phyloP scores from a whole-genome alignment of 345 rosid genomes.

The Carallia brachiata region DNA sequence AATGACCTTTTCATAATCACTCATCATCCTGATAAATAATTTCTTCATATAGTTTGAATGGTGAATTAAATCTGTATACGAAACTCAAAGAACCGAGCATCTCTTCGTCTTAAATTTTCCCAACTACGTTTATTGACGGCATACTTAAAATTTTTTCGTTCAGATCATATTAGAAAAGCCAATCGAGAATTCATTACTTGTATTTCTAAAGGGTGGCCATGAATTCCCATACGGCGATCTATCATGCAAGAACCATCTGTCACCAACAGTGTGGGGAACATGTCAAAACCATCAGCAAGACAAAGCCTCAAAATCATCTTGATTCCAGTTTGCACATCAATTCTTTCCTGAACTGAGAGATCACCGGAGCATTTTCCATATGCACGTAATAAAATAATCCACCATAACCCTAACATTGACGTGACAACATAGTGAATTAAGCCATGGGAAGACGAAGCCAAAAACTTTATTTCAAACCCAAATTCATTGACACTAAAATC shows the following conservation, averaged over 20 bases:
- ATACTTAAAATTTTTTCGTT: background rate
- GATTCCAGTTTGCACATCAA: conserved; percentile 95
- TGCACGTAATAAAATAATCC: conserved; percentile 89
- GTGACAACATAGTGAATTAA: conserved; percentile 15
- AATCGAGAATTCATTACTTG: conserved; percentile 44
- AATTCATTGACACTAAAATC: conserved; percentile 4
- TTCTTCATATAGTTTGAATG: no score
- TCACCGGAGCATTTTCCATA: conserved; percentile 90
- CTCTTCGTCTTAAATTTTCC: background rate
- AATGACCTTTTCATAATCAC: no score
- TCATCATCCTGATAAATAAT: no score
- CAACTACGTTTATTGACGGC: background rate
- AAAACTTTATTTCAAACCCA: background rate
- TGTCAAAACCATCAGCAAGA: conserved; percentile 96
- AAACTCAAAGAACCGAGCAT: background rate
- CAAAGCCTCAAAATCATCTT: conserved; percentile 86
- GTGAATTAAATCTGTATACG: no score
- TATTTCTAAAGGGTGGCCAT: conserved; percentile 94
- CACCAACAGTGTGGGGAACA: conserved; percentile 91
- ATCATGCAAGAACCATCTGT: conserved; percentile 99
- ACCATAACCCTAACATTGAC: conserved; percentile 73
- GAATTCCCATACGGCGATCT: conserved; percentile 98
- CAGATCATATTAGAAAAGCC: background rate
- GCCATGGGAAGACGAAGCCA: background rate
- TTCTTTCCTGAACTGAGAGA: conserved; percentile 78